Evolutionary conservation across 768 basidiomycete genomes (phyloP).

Genomic region (Mycena filopes): DNA sequence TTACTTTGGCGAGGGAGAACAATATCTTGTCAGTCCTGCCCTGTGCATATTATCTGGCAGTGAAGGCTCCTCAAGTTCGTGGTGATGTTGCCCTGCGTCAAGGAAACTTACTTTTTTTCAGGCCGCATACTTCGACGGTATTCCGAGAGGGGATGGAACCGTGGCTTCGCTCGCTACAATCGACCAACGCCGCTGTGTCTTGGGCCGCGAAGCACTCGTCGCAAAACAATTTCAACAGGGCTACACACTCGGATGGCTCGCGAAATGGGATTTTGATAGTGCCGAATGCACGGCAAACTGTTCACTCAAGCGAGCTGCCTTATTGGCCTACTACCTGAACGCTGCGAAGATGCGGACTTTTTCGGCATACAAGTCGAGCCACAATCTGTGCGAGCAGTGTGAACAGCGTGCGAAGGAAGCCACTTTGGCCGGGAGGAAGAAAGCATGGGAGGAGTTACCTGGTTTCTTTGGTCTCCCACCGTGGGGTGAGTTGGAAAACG

Average conservation of each 20-base stretch:
- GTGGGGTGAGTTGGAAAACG: slow-evolving; percentile 16
- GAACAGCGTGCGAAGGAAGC: background rate
- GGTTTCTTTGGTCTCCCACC: slow-evolving; percentile 14
- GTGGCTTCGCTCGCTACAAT: background rate
- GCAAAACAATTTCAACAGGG: background rate
- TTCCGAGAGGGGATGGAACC: background rate
- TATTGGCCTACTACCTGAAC: too few relatives aligned
- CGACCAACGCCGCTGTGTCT: background rate
- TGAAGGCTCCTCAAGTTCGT: background rate
- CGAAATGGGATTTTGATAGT: background rate
- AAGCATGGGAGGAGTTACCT: slow-evolving; percentile 20
- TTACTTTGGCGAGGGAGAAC: background rate
- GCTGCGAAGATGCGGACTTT: background rate
- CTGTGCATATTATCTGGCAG: background rate
- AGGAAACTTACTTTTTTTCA: too few relatives aligned
- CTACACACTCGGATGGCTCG: background rate
- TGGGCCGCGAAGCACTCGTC: background rate
- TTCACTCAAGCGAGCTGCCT: too few relatives aligned
- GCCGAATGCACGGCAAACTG: too few relatives aligned
- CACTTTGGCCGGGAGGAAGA: background rate
- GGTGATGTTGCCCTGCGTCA: too few relatives aligned
- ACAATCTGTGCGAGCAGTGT: background rate
- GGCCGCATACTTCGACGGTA: background rate
- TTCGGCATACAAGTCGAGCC: too few relatives aligned
- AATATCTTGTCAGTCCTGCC: background rate